A percentile compares a stretch with the other conserved stretches of the same genome.
phyloP scores from a whole-genome alignment of 2,329 filamentous ascomycete species.

The Camptophora hylomeconis region DNA sequence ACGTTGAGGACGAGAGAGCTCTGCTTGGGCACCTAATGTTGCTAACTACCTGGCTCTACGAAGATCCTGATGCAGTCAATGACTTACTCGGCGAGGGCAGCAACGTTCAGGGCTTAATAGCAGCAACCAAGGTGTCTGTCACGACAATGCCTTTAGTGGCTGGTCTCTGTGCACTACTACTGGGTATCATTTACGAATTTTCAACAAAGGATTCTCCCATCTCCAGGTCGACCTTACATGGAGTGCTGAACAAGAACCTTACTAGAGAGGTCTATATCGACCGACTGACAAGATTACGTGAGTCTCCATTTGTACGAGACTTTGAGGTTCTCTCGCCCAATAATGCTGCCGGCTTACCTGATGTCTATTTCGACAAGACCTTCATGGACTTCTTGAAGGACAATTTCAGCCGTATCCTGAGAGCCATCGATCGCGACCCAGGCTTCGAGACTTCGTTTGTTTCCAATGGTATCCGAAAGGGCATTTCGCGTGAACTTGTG shows the following conservation, averaged over 20 bases:
- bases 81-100: conserved; percentile 87
- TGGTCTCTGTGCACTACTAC: conserved; percentile 69
- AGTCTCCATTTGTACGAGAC: conserved; percentile 68
- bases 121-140: conserved; percentile 52
- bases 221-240: conserved; percentile 64
- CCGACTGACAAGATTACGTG: conserved; percentile 62
- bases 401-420: conserved; percentile 73
- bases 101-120: conserved; percentile 75
- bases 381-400: conserved; percentile 95
- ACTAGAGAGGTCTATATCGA: conserved; percentile 81
- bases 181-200: conserved; percentile 90
- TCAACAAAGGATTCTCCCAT: conserved; percentile 95
- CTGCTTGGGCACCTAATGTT: conserved; percentile 81
- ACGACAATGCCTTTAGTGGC: conserved; percentile 56
- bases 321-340: conserved; percentile 71
- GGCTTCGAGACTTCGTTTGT: conserved; percentile 73
- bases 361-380: conserved; percentile 71
- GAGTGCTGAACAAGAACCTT: conserved; percentile 61
- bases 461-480: conserved; percentile 68
- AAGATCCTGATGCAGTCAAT: conserved; percentile 81
- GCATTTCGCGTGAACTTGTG: conserved; percentile 85
- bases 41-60: conserved; percentile 78
- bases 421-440: conserved; percentile 83
- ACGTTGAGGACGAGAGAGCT: conserved; percentile 64
- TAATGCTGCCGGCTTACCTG: conserved; percentile 47